Conservation (phyloP, 495 filamentous ascomycete genomes). For the Terfezia claveryi region DNA sequence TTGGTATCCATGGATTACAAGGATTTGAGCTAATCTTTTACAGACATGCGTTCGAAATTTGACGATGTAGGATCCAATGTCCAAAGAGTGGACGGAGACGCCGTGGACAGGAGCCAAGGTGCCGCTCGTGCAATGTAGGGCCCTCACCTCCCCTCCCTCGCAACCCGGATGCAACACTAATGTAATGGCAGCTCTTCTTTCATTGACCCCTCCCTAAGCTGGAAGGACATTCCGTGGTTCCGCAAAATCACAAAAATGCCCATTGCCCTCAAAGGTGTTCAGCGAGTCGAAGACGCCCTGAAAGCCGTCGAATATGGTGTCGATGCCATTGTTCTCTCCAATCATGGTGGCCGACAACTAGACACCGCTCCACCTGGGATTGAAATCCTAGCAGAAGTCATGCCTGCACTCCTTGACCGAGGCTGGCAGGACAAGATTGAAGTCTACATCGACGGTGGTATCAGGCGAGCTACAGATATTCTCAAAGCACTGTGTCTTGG, state of each 20-base stretch:
- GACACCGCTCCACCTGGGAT: conserved; percentile 56
- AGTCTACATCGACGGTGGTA: conserved; percentile 75
- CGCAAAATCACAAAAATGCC: conserved; percentile 82
- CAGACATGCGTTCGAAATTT: conserved; percentile 78
- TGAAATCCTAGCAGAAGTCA: conserved; percentile 85
- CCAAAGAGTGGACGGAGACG: conserved; percentile 38
- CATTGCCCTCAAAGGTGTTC: conserved; percentile 89
- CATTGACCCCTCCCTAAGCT: conserved; percentile 77
- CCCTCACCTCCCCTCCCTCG: conserved; percentile 22
- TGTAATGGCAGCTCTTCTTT: conserved; percentile 79
- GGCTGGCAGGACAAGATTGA: conserved; percentile 72
- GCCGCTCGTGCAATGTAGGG: conserved; percentile 42
- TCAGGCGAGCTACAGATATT: conserved; percentile 81
- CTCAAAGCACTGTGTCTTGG: conserved; percentile 89
- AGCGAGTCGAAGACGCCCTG: conserved; percentile 85
- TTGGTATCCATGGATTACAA: too few species aligned
- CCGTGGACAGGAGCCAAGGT: conserved; percentile 68
- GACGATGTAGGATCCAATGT: conserved; percentile 66
- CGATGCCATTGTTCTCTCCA: conserved; percentile 83
- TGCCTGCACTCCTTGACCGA: conserved; percentile 70
- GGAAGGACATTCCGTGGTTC: conserved; percentile 96
- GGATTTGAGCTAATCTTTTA: too few species aligned
- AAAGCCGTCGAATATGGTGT: conserved; percentile 63
- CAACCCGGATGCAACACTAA: conserved; percentile 89
- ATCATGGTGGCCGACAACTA: conserved; percentile 94